Evolutionary conservation across 148 eudicot species (phyloP), one percentile per base, ranked within the genome.

Genomic region (Silene latifolia): DNA sequence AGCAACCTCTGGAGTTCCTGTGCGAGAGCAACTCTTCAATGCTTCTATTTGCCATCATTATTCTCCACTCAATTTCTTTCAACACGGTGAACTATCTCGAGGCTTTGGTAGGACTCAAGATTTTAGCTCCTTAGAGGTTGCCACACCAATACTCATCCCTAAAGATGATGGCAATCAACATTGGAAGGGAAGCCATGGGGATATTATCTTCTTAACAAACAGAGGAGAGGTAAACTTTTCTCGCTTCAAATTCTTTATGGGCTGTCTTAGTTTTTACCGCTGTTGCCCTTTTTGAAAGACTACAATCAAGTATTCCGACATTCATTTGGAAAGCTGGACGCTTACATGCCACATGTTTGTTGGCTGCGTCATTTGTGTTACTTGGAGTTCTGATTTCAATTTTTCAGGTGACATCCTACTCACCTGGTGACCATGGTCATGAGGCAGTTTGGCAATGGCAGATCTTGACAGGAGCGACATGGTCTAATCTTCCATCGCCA

Each of bases 401-500:
- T 23, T 76, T 76, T 76, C 85, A 96, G 99, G 91, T 96, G 42
- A 96, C 99, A 59, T 81, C 98, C 25, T 96, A 96, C 79, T 75
- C 99, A 66, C 98, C 99, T 3, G 90, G 88, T 27, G 77, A 84
- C 71, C 97, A 90, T 24, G 97, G 99, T 39, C 99, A 92, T 21
- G 98, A 84, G 73, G 99, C 98, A 32, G 71, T 88, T 72, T 92
- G 99, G 99, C 93, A 92, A 62, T 96, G 98, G 98, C 99, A 96
- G 91, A 77, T 88, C 46, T 72, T 88, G 76, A 96, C 99, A 0
- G 93, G 98, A 21, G 95, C 99, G 14, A 90, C 92, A 61, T 96
- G 99, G 99, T 88, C 99, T 21, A 96, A 96, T 85, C 91, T 92
- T 67, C 99, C 93, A n/a, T 90, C 98, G 5, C 97, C 95, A n/a